Conservation (phyloP, 176 grass and related monocot genomes). For the Coix lacrymajobi region DNA sequence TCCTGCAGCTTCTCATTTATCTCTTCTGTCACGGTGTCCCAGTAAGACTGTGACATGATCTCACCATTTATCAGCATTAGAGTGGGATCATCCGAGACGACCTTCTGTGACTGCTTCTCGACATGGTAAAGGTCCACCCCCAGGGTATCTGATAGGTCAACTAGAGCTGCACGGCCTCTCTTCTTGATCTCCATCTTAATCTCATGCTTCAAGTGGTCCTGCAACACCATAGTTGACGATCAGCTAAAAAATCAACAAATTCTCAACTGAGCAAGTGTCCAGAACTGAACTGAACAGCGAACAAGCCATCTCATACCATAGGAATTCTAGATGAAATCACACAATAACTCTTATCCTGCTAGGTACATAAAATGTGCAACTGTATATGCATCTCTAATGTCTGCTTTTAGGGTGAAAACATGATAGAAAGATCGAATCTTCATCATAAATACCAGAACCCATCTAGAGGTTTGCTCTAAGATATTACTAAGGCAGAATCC, state of each 20-base stretch:
- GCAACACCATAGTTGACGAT: conserved; percentile 23
- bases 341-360: neutral
- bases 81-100: conserved; percentile 44
- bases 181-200: conserved; percentile 87
- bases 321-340: neutral
- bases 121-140: conserved; percentile 93
- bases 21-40: conserved; percentile 87
- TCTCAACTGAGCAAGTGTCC: neutral
- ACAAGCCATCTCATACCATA: neutral
- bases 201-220: conserved; percentile 92
- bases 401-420: neutral
- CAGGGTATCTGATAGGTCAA: conserved; percentile 83
- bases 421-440: neutral
- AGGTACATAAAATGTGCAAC: neutral
- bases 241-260: neutral
- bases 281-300: neutral
- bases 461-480: neutral
- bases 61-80: conserved; percentile 88
- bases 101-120: conserved; percentile 78
- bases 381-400: neutral
- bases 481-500: neutral
- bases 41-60: conserved; percentile 91
- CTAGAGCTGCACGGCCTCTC: conserved; percentile 65
- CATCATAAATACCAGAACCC: neutral
- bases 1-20: conserved; percentile 94